These are phyloP conservation scores for Dryas octopetala DNA, from an alignment of 306 rosid species.

Conservation along the genomic window DNA sequence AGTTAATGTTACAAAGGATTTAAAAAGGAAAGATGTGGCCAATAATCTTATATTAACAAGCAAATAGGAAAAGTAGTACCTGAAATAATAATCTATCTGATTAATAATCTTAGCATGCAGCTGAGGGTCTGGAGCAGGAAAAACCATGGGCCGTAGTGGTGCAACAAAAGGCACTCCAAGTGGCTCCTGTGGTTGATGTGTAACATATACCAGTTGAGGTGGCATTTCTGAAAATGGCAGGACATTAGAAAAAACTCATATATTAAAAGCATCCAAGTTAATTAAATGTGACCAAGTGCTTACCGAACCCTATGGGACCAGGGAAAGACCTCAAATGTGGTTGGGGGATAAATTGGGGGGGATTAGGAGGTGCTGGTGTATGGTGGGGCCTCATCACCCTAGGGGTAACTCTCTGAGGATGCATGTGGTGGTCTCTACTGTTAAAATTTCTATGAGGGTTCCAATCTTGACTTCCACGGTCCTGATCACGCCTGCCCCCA, in stretches of 20 bases:
- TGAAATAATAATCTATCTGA: conserved; percentile 90
- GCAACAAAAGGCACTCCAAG: conserved; percentile 54
- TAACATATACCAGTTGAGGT: conserved; percentile 46
- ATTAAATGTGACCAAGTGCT: conserved; percentile 15
- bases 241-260: conserved; percentile 24
- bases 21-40: conserved; percentile 8
- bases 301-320: conserved; percentile 65
- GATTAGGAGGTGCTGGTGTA: conserved; percentile 42
- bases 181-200: conserved; percentile 47
- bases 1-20: conserved; percentile 25
- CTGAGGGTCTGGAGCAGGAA: conserved; percentile 54
- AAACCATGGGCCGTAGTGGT: conserved; percentile 45
- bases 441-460: conserved; percentile 49
- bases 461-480: conserved; percentile 80
- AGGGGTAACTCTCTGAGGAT: conserved; percentile 47
- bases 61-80: conserved; percentile 46
- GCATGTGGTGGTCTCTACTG: conserved; percentile 52
- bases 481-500: conserved; percentile 73
- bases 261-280: neutral
- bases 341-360: conserved; percentile 49
- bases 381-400: conserved; percentile 51
- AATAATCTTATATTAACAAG: neutral
- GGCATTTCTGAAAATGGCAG: conserved; percentile 46
- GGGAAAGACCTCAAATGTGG: conserved; percentile 50
- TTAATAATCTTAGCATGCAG: conserved; percentile 56